Base-by-base conservation (phyloP, 2,329 filamentous ascomycete genomes). In the Apiospora arundinis region DNA sequence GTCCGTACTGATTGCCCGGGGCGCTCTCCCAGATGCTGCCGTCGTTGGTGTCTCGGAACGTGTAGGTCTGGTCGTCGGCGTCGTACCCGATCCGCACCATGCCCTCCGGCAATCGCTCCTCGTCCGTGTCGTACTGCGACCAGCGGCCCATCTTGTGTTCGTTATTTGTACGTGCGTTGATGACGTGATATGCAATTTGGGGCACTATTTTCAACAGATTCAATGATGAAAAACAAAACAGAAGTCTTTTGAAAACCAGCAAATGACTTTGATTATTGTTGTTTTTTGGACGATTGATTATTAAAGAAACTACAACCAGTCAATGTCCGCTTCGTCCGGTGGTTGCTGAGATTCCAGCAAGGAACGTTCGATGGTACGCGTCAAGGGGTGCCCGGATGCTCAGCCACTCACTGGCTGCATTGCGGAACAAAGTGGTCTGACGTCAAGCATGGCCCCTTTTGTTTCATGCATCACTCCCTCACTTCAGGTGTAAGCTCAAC, bases 61-160 rank as follows among this genome's bases (percentile, higher is more conserved):
- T 85, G 80, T 87, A 87, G 40, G 77, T 80, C 74, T 86, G 80
- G 4, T 79, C 82, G 76, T 87, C 85, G 72, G 85, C 83, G 72
- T 88, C 86, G 77, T 88, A 87, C 73, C 85, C 85, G 45, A 86
- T 81, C 68, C 86, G 83, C 69, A 80, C 72, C 81, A 87, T 84
- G 77, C 85, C 85, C 68, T 84, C 80, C 4, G 86, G 85, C 46
- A 88, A 80, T 69, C 86, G 85, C 73, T 84, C 79, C 46, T 82
- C 80, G 73, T 87, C 85, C 60, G 77, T 79, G 66, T 81, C 79
- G 73, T 79, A 80, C 63, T 79, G 75, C 44, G 78, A 80, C 79
- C 79, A 81, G 73, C 78, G 79, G 71, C 77, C 71, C 79, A 81
- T 80, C 12, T 63, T 63, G 45, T 21, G 9, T 56, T 28, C 5